Evolutionary conservation across 2,329 filamentous ascomycete genomes (phyloP).

Genomic region (Nemania diffusa): DNA sequence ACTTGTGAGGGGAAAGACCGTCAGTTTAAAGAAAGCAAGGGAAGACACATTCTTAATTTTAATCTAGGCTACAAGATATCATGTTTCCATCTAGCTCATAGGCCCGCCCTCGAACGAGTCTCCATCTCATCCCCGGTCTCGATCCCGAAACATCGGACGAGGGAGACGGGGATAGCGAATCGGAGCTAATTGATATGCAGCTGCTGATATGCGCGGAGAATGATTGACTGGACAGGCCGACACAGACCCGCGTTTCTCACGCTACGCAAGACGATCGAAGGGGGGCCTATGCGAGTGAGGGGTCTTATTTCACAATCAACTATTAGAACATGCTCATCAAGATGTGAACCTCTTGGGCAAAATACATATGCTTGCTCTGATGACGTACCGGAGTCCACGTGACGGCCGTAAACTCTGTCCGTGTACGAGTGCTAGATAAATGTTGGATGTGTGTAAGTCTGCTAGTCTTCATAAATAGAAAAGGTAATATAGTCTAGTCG

Average conservation of each 20-base stretch:
- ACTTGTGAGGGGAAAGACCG: too few species aligned
- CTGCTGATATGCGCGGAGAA: neutral
- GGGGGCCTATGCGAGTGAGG: neutral
- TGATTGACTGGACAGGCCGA: neutral
- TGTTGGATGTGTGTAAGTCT: too few species aligned
- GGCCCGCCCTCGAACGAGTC: neutral
- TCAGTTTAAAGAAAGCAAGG: too few species aligned
- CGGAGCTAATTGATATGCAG: neutral
- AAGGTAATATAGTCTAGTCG: too few species aligned
- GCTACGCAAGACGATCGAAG: neutral
- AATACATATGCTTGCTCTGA: neutral
- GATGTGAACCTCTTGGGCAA: neutral
- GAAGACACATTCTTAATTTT: neutral
- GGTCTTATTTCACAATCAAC: neutral
- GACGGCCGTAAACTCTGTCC: neutral
- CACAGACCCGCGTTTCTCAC: neutral
- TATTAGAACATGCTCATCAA: neutral
- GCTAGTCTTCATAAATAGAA: conserved; percentile 2
- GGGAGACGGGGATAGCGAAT: neutral
- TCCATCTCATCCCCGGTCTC: neutral
- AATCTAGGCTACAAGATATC: neutral
- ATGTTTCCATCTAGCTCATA: neutral
- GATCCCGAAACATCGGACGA: neutral
- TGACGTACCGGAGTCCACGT: conserved; percentile 16
- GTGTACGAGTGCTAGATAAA: too few species aligned